phyloP scores from a whole-genome alignment of 345 rosid genomes.

The Odontarrhena argentea region DNA sequence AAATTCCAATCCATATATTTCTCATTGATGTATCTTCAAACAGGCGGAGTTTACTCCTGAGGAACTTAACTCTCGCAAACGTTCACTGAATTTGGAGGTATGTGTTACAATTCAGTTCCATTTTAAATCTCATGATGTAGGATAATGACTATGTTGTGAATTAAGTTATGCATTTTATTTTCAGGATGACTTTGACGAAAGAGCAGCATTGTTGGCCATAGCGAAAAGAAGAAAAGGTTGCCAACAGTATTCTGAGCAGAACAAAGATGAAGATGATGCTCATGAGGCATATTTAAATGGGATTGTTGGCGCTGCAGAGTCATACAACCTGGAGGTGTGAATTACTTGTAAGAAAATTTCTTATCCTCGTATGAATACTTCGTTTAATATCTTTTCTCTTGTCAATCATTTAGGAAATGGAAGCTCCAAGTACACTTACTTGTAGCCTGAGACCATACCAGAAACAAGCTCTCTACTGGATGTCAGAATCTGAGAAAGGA shows the following conservation, averaged over 20 bases:
- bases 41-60: slow-evolving; percentile 56
- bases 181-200: slow-evolving; percentile 46
- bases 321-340: slow-evolving; percentile 54
- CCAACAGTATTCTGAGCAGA: slow-evolving; percentile 41
- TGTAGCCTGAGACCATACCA: slow-evolving; percentile 65
- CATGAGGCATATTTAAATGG: slow-evolving; percentile 56
- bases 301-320: slow-evolving; percentile 59
- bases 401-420: slow-evolving; percentile 57
- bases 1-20: background rate
- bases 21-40: slow-evolving; percentile 21
- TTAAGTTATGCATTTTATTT: slow-evolving; percentile 9
- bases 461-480: slow-evolving; percentile 74
- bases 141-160: background rate
- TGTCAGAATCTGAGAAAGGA: slow-evolving; percentile 65
- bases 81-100: slow-evolving; percentile 44
- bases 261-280: slow-evolving; percentile 55
- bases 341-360: background rate
- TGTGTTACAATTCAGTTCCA: slow-evolving; percentile 20
- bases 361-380: background rate
- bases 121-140: slow-evolving; percentile 5
- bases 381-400: background rate
- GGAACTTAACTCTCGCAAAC: slow-evolving; percentile 54
- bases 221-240: slow-evolving; percentile 51
- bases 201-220: slow-evolving; percentile 44
- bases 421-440: slow-evolving; percentile 55